A percentile compares a stretch with the other conserved stretches of the same genome.
Conservation (phyloP, 306 rosid species). For the Sicyos edulis region DNA sequence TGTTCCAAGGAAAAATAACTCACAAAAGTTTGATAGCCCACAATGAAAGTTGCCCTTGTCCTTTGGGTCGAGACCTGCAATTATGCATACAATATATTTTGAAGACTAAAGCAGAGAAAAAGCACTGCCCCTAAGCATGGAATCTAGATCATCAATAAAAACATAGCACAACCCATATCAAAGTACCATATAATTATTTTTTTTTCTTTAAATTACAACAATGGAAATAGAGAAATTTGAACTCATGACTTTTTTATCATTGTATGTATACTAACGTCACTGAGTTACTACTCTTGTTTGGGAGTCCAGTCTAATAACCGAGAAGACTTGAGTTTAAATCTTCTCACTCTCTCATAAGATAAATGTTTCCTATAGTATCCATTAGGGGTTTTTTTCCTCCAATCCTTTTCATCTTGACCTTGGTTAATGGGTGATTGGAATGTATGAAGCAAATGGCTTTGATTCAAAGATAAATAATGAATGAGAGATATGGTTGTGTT, state of each 20-base stretch:
- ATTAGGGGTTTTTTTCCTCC: slow-evolving; percentile 15
- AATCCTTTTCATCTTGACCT: background rate
- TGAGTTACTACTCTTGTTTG: no score
- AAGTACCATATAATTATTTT: no score
- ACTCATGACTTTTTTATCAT: no score
- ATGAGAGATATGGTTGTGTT: slow-evolving; percentile 31
- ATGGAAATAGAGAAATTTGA: no score
- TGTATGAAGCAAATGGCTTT: slow-evolving; percentile 42
- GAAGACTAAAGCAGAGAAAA: slow-evolving; percentile 56
- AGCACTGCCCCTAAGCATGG: slow-evolving; percentile 43
- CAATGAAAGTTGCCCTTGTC: slow-evolving; percentile 72
- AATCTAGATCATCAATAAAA: no score
- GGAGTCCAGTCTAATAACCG: no score
- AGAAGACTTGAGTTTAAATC: no score
- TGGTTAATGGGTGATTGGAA: slow-evolving; percentile 14
- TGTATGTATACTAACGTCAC: no score
- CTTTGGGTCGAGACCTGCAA: slow-evolving; percentile 28
- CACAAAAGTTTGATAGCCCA: slow-evolving; percentile 53
- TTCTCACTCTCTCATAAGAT: background rate
- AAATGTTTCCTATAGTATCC: slow-evolving; percentile 12
- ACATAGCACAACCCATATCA: no score
- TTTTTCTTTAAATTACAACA: no score
- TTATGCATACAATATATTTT: slow-evolving; percentile 20
- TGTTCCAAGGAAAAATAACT: slow-evolving; percentile 41
- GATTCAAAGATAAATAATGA: slow-evolving; percentile 53